Evolutionary conservation across 1,284 basidiomycete genomes (phyloP), one percentile per base, ranked within the genome.

Genomic region (Ceratorhiza oryzae-sativae): DNA sequence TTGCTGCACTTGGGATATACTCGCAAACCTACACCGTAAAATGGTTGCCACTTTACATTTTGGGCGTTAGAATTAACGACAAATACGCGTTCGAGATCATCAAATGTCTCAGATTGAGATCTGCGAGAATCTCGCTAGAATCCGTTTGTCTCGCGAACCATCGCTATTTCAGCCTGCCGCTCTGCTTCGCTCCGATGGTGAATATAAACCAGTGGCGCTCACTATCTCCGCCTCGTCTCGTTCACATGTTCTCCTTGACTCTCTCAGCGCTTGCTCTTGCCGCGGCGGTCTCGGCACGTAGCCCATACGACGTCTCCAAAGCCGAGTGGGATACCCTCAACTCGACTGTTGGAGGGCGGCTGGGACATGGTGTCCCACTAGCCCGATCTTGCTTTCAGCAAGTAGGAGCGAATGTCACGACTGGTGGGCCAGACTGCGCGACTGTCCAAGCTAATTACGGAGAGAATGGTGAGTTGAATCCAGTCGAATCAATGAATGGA

Each of bases 251-350:
- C 6, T 30, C 30, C 60, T 20, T 48, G 42, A 23, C 45, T 42
- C 13, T 62, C n/a, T 34, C 60, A 15, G 12, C 32, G 27, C 46
- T 62, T 13, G 60, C 45, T 42, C 27, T 15, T 4, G 1, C 20
- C 18, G 23, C 41, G 6, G 9, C 30, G 12, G 20, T 45, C 1
- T 15, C 45, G 10, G 49, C 65, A 25, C 27, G 61, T 4, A 39
- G 61, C 39, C 46, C 34, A 1, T 59, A 36, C 32, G 67, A 45
- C 13, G n/a, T 71, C 10, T 20, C 67, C 13, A 56, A 58, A n/a
- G 13, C 67, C 25, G 55, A 71, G 25, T 71, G 67, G 67, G 46
- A 48, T 27, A 27, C 42, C 32, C 46, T 71, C 20, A 71, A 71
- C 45, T 39, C 67, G 32, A 71, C 67, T 1, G 67, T 71, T 15